Conservation (phyloP, 768 basidiomycete genomes). For the Tylopilus rubrobrunneus region DNA sequence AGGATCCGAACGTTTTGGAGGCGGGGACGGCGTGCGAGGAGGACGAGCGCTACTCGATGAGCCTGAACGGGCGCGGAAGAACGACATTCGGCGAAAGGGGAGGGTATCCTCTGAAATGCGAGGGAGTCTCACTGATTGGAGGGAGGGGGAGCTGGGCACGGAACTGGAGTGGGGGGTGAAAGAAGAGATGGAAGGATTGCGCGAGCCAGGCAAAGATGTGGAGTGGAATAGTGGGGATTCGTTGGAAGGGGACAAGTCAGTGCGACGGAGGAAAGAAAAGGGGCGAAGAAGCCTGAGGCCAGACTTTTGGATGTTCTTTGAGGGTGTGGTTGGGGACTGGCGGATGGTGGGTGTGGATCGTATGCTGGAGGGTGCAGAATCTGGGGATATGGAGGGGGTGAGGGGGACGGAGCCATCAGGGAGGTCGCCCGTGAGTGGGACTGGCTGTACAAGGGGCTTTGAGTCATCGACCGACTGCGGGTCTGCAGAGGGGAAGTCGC, state of each 20-base stretch:
- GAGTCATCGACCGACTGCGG: slow-evolving; percentile 12
- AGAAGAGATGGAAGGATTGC: slow-evolving; percentile 12
- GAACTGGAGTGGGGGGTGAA: slow-evolving; percentile 12
- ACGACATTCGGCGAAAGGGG: slow-evolving; percentile 25
- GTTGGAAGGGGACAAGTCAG: slow-evolving; percentile 10
- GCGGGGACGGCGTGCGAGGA: no score
- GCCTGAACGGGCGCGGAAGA: slow-evolving; percentile 31
- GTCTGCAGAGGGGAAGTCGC: slow-evolving; percentile 29
- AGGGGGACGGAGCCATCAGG: slow-evolving; percentile 8
- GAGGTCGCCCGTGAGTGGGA: background rate
- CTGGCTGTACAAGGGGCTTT: slow-evolving; percentile 2
- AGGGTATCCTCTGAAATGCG: slow-evolving; percentile 31
- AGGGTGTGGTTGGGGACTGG: background rate
- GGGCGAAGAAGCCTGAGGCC: slow-evolving; percentile 20
- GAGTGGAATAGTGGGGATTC: slow-evolving; percentile 6
- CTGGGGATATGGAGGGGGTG: slow-evolving; percentile 20
- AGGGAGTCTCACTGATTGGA: slow-evolving; percentile 6
- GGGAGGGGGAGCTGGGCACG: slow-evolving; percentile 12
- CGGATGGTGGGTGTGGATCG: slow-evolving; percentile 23
- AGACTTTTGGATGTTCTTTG: slow-evolving; percentile 4
- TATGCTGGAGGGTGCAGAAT: slow-evolving; percentile 17
- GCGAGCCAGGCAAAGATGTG: slow-evolving; percentile 12
- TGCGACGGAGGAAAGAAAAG: slow-evolving; percentile 19
- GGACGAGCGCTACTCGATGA: no score
- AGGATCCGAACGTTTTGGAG: no score